phyloP scores from a whole-genome alignment of 768 basidiomycete genomes.

The Tulasnella sp. region DNA sequence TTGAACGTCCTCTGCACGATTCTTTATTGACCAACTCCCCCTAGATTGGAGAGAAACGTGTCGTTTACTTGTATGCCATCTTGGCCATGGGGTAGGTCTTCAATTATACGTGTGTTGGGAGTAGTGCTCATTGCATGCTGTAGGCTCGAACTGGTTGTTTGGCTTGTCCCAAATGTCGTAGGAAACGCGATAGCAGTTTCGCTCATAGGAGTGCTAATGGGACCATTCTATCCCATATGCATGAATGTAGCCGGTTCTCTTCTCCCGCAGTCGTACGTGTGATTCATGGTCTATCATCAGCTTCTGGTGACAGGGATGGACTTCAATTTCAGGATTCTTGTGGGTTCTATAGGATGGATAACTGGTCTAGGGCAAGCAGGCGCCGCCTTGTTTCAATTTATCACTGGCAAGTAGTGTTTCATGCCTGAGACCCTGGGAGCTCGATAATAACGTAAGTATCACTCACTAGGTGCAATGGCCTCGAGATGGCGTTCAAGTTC shows the following conservation, averaged over 20 bases:
- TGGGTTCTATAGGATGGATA: conserved; percentile 24
- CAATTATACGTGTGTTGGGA: not conserved
- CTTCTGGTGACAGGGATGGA: too few relatives aligned
- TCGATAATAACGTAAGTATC: too few relatives aligned
- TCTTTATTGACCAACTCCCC: not conserved
- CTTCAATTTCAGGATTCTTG: conserved; percentile 7
- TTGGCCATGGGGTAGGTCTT: conserved; percentile 19
- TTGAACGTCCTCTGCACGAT: not conserved
- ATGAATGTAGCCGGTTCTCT: conserved; percentile 10
- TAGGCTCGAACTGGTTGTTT: conserved; percentile 27
- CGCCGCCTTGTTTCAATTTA: conserved; percentile 53
- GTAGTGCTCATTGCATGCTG: too few relatives aligned
- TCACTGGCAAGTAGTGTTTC: conserved; percentile 21
- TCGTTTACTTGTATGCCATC: conserved; percentile 17
- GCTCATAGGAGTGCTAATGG: conserved; percentile 29
- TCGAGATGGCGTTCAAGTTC: conserved; percentile 44
- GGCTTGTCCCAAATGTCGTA: conserved; percentile 26
- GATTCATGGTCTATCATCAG: not conserved
- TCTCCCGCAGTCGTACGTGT: not conserved
- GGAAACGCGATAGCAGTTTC: conserved; percentile 28
- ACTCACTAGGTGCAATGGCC: conserved; percentile 34
- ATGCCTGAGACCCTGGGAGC: not conserved
- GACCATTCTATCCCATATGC: conserved; percentile 25
- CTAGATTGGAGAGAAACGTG: conserved; percentile 17
- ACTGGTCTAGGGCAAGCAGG: conserved; percentile 20